phyloP scores from a whole-genome alignment of 257 asterid genomes.

The Scutellaria minor region DNA sequence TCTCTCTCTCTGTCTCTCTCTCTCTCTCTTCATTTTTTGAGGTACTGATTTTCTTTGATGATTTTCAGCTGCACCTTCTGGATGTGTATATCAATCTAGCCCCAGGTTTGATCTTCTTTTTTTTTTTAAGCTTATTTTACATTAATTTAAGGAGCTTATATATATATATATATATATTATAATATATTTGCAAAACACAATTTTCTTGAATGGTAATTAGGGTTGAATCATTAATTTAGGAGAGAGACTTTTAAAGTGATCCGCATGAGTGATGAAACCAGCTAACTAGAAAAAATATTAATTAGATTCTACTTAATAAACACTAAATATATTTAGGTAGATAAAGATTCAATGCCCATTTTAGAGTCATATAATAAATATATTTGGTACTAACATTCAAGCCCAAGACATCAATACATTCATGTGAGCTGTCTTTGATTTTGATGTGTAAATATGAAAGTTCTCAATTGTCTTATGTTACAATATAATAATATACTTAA shows the following conservation, averaged over 20 bases:
- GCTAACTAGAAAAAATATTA: neutral
- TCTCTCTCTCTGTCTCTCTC: neutral
- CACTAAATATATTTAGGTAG: constrained; percentile 37
- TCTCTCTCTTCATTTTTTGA: neutral
- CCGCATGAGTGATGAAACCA: constrained; percentile 22
- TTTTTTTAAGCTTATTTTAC: too few species aligned
- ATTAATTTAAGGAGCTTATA: too few species aligned
- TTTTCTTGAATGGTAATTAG: neutral
- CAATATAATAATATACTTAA: constrained; percentile 9
- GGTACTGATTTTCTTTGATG: neutral
- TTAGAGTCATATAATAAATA: constrained; percentile 1
- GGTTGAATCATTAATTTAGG: neutral
- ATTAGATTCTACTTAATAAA: neutral
- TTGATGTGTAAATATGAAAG: constrained; percentile 31
- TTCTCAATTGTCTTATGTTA: constrained; percentile 35
- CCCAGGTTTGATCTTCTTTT: constrained; percentile 59
- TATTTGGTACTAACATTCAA: neutral
- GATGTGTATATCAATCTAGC: constrained; percentile 63
- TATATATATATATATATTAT: too few species aligned
- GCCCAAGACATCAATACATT: constrained; percentile 7
- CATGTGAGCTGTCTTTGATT: constrained; percentile 56
- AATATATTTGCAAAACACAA: neutral
- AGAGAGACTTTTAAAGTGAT: neutral
- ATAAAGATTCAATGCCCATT: constrained; percentile 23
- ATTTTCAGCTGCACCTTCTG: constrained; percentile 51